phyloP scores from a whole-genome alignment of 257 asterid genomes.

The Solanum pimpinellifolium region DNA sequence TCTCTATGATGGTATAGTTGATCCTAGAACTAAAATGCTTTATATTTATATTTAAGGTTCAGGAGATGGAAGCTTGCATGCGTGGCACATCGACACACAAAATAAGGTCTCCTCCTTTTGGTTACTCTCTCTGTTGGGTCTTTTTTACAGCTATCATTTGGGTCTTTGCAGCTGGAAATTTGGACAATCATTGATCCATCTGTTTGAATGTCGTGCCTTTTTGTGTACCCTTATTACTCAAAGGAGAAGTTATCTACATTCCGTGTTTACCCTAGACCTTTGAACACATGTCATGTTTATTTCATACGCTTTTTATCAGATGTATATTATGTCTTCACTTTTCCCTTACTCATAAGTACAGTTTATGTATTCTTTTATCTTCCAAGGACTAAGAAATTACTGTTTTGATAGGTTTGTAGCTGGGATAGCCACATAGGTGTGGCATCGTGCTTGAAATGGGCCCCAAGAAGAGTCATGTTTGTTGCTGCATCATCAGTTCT shows the following conservation, averaged over 20 bases:
- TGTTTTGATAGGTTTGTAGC: slow-evolving; percentile 40
- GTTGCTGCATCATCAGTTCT: slow-evolving; percentile 79
- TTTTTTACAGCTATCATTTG: neutral
- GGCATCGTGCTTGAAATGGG: slow-evolving; percentile 78
- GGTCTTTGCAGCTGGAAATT: neutral
- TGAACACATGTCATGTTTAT: neutral
- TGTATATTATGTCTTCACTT: neutral
- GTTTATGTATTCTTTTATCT: neutral
- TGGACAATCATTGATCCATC: neutral
- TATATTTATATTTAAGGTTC: slow-evolving; percentile 47
- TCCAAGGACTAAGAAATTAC: neutral
- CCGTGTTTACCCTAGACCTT: neutral
- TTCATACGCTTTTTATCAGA: neutral
- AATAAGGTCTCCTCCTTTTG: slow-evolving; percentile 34
- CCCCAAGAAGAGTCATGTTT: slow-evolving; percentile 80
- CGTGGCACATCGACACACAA: slow-evolving; percentile 67
- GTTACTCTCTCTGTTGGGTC: neutral
- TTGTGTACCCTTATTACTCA: neutral
- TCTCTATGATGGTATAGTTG: neutral
- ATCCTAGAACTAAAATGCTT: neutral
- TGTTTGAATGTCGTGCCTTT: neutral
- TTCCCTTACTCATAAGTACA: neutral
- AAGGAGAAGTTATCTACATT: neutral
- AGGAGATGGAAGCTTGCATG: slow-evolving; percentile 81
- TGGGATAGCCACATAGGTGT: slow-evolving; percentile 78